Evolutionary conservation across 2,329 filamentous ascomycete species (phyloP).

Genomic region (Hysterium pulicare): DNA sequence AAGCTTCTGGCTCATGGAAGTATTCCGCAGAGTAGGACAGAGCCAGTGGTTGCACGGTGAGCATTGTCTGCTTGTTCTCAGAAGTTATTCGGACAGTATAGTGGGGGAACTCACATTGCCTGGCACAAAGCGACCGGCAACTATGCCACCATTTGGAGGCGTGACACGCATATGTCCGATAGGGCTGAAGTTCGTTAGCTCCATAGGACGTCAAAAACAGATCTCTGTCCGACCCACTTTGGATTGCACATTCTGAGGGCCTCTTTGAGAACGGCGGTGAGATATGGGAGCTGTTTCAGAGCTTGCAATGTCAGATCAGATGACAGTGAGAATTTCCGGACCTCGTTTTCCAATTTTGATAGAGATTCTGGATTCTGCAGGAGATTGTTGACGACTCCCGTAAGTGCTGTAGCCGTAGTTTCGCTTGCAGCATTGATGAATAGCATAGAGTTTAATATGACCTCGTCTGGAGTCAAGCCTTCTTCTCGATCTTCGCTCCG

Average conservation of each 20-base stretch:
- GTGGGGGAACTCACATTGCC: too few relatives aligned
- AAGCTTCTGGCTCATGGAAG: conserved; percentile 10
- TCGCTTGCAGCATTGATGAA: conserved; percentile 35
- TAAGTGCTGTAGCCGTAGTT: conserved; percentile 29
- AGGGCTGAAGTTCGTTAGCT: too few relatives aligned
- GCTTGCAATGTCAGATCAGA: conserved; percentile 4
- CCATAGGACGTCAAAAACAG: too few relatives aligned
- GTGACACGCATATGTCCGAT: conserved; percentile 23
- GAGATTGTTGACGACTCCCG: conserved; percentile 22
- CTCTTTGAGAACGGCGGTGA: conserved; percentile 1
- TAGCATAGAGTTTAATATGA: background rate
- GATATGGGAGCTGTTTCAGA: background rate
- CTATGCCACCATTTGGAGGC: conserved; percentile 20
- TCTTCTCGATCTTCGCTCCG: background rate
- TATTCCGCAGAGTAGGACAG: background rate
- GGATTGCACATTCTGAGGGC: conserved; percentile 8
- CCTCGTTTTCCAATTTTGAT: conserved; percentile 6
- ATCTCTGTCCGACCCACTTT: conserved; percentile 15
- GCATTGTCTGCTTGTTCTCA: conserved; percentile 11
- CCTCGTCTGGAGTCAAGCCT: background rate
- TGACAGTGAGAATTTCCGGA: conserved; percentile 9
- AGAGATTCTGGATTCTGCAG: conserved; percentile 7
- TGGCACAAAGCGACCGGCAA: conserved; percentile 7
- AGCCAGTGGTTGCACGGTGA: background rate
- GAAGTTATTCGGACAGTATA: background rate